phyloP scores from a whole-genome alignment of 768 basidiomycete species.

The Auricularia cornea region DNA sequence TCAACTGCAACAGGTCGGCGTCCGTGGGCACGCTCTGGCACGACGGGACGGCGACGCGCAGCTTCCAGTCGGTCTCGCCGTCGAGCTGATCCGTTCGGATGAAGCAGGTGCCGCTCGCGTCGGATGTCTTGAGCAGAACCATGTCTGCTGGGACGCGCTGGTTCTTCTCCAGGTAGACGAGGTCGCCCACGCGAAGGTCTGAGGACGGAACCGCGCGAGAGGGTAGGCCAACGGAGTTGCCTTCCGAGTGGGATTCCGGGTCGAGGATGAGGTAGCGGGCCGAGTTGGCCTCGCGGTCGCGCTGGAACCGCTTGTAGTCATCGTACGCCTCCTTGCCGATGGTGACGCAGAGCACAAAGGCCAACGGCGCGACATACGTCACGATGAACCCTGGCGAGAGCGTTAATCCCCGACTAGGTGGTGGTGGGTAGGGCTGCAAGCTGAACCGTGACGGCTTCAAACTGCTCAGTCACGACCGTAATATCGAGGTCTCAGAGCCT shows the following conservation, averaged over 20 bases:
- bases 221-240: conserved; percentile 27
- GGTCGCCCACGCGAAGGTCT: conserved; percentile 80
- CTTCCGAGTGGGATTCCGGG: conserved; percentile 27
- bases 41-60: conserved; percentile 78
- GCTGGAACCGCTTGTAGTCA: conserved; percentile 88
- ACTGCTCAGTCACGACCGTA: too few relatives aligned
- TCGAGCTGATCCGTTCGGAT: conserved; percentile 97
- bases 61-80: conserved; percentile 99
- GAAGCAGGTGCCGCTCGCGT: conserved; percentile 89
- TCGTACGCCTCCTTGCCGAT: conserved; percentile 99
- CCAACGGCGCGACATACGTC: conserved; percentile 93
- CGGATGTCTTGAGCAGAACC: conserved; percentile 79
- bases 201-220: conserved; percentile 80
- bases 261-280: conserved; percentile 82
- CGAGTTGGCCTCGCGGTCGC: conserved; percentile 93
- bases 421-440: neutral
- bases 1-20: conserved; percentile 44
- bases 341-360: conserved; percentile 88
- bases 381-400: conserved; percentile 72
- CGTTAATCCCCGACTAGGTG: neutral
- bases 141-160: conserved; percentile 94
- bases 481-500: too few relatives aligned
- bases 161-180: conserved; percentile 91
- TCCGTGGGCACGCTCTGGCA: conserved; percentile 64
- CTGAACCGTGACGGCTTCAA: too few relatives aligned